Base-by-base conservation (phyloP, 352 stramenopile species). In the Pythium pyrilobum region DNA sequence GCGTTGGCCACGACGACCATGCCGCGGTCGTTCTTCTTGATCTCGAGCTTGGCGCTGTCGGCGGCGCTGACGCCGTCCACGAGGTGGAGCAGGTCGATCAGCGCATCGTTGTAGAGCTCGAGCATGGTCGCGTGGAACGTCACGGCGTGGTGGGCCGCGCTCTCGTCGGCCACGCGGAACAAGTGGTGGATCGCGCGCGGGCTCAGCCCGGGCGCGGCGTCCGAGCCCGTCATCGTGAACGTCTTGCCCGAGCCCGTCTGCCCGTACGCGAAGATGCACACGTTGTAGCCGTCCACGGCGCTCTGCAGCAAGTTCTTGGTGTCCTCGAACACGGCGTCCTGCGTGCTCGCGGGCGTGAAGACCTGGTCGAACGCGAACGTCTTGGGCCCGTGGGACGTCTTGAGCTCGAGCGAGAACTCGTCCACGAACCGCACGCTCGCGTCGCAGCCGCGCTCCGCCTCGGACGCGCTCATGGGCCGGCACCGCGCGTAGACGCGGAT, bases 181-280 rank as follows among this genome's bases (percentile, higher is more conserved):
- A 97, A 56, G 52, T 96, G 82, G 34, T 89, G 58, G 62, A 98
- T 97, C 40, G 77, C 66, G 12, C 92, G 77, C 10, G 83, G 86
- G 38, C 71, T 97, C n/a, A 98, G 61, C 0, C 92, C 92, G 0
- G 82, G 87, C 41, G 84, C 67, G 4, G 56, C 21, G 13, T 90
- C 71, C 9, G 56, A 77, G 12, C 80, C 91, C 0, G 85, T 96
- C 92, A 97, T 98, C 10, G 92, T 98, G 65, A 93, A 97, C 18
- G 91, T 97, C 72, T 97, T 97, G 12, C 91, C 91, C 6, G 75
- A 92, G 25, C 91, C 91, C 0, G 92, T 98, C 65, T 97, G 92
- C 2, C 92, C 92, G 57, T 98, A 98, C 5, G 91, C 92, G 53
- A 98, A 97, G 59, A 97, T 89, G 56, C 85, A 95, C n/a, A 94